A percentile compares a stretch with the other conserved stretches of the same genome.
Conservation (phyloP, 2,329 filamentous ascomycete genomes). For the Fonsecaea nubica region DNA sequence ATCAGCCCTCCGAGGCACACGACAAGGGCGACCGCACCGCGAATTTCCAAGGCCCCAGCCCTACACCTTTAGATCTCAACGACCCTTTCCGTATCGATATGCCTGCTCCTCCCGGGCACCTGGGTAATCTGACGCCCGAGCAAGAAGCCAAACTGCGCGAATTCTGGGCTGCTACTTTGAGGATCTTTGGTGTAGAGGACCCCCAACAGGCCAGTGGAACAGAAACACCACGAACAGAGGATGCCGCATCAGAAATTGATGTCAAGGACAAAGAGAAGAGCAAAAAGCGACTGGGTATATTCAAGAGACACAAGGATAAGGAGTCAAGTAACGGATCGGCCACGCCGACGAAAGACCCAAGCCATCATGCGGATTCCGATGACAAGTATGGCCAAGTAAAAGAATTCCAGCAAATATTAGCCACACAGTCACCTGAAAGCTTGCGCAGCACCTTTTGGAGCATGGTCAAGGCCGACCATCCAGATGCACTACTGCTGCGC, state of each 20-base stretch:
- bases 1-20: conserved; percentile 21
- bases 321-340: conserved; percentile 47
- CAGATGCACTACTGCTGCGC: conserved; percentile 80
- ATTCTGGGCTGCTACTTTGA: conserved; percentile 79
- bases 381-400: conserved; percentile 95
- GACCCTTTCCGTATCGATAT: conserved; percentile 37
- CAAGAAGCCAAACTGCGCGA: conserved; percentile 87
- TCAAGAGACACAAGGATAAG: conserved; percentile 61
- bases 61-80: conserved; percentile 14
- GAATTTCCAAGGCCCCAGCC: conserved; percentile 46
- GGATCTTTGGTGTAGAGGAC: conserved; percentile 70
- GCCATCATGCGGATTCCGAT: conserved; percentile 62
- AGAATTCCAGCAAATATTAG: conserved; percentile 81
- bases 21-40: conserved; percentile 34
- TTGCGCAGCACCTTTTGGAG: conserved; percentile 84
- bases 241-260: conserved; percentile 41
- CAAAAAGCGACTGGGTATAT: conserved; percentile 75
- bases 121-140: conserved; percentile 86
- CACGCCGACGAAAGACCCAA: conserved; percentile 47
- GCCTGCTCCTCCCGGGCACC: conserved; percentile 67
- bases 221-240: conserved; percentile 39
- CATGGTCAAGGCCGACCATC: conserved; percentile 95
- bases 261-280: conserved; percentile 66
- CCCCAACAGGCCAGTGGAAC: conserved; percentile 25
- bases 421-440: conserved; percentile 75